Conservation (phyloP, 306 rosid species). For the Datisca glomerata region DNA sequence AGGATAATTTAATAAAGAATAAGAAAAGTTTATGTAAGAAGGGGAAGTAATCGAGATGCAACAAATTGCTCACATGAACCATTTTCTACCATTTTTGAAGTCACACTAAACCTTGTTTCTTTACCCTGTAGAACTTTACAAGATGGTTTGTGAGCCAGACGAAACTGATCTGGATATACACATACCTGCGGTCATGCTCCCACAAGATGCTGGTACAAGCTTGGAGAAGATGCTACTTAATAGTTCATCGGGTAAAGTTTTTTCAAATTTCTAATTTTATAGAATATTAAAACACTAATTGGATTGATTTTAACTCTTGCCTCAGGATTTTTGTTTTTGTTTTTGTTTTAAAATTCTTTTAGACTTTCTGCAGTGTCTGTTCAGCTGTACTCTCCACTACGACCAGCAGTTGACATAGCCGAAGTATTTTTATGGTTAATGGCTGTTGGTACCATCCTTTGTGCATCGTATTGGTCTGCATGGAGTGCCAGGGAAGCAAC, state of each 20-base stretch:
- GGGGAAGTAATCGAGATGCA: too few species aligned
- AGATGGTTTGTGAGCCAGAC: slow-evolving; percentile 89
- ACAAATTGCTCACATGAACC: too few species aligned
- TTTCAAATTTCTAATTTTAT: neutral
- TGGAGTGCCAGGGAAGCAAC: slow-evolving; percentile 76
- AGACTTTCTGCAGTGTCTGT: slow-evolving; percentile 67
- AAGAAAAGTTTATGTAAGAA: too few species aligned
- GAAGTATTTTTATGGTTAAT: slow-evolving; percentile 95
- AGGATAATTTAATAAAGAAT: too few species aligned
- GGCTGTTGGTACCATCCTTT: slow-evolving; percentile 81
- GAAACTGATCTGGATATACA: slow-evolving; percentile 69
- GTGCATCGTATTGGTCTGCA: slow-evolving; percentile 98
- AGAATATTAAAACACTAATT: neutral
- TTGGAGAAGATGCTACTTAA: slow-evolving; percentile 53
- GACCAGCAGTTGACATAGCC: slow-evolving; percentile 79
- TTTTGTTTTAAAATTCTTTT: too few species aligned
- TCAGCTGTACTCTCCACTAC: slow-evolving; percentile 78
- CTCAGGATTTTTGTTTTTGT: neutral
- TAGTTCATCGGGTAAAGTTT: slow-evolving; percentile 45
- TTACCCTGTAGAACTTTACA: slow-evolving; percentile 69
- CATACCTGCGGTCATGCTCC: slow-evolving; percentile 92
- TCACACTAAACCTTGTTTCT: slow-evolving; percentile 12
- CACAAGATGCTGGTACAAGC: slow-evolving; percentile 74
- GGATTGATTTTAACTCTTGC: too few species aligned
- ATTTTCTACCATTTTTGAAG: too few species aligned